These are phyloP conservation scores for Malus hybrid DNA, from an alignment of 331 rosid species.

Conservation along the genomic window DNA sequence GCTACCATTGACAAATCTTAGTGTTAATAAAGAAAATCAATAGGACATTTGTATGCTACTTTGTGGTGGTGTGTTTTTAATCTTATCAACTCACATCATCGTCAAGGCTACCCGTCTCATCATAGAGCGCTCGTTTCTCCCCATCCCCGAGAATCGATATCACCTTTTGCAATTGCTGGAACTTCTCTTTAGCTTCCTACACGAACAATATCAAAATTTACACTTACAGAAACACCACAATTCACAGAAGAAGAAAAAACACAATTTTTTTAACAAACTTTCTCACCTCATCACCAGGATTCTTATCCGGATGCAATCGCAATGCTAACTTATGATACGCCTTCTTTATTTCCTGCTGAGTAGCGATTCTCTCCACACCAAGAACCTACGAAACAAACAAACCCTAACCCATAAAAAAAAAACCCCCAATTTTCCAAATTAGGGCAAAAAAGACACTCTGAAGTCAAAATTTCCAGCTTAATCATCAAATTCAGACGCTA, in stretches of 20 bases:
- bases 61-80: too few relatives aligned
- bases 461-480: neutral
- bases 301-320: slow-evolving; percentile 92
- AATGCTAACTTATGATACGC: slow-evolving; percentile 86
- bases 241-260: neutral
- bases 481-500: neutral
- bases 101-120: slow-evolving; percentile 84
- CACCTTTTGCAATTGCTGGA: slow-evolving; percentile 87
- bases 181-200: slow-evolving; percentile 89
- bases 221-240: slow-evolving; percentile 1
- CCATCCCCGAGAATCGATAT: slow-evolving; percentile 89
- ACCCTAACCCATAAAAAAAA: neutral
- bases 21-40: too few relatives aligned
- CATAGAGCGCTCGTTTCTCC: slow-evolving; percentile 82
- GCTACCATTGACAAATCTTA: too few relatives aligned
- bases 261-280: neutral
- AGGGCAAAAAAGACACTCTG: neutral
- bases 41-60: too few relatives aligned
- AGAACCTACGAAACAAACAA: slow-evolving; percentile 40
- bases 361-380: slow-evolving; percentile 79
- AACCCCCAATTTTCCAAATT: neutral
- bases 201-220: slow-evolving; percentile 10
- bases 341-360: slow-evolving; percentile 90
- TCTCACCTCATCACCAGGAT: slow-evolving; percentile 73
- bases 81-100: slow-evolving; percentile 59